Evolutionary conservation across 139 green algal genomes (phyloP).

Genomic region (Chlamydomonas applanata): DNA sequence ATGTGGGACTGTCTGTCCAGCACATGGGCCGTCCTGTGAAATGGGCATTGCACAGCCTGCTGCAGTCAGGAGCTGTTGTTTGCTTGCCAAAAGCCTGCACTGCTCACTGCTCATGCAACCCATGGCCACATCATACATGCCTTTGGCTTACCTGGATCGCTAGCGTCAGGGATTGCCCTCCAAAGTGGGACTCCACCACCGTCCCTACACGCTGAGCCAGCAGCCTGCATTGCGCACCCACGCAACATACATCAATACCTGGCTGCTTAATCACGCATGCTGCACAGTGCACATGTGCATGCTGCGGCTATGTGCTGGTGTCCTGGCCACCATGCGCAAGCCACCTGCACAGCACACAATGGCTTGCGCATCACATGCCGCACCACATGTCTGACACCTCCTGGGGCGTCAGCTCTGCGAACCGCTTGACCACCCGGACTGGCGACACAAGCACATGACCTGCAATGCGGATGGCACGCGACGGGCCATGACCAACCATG

Average conservation of each 20-base stretch:
- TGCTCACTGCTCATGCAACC: too few relatives aligned
- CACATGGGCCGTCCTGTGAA: slow-evolving; percentile 41
- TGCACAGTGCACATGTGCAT: too few relatives aligned
- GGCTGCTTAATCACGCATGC: too few relatives aligned
- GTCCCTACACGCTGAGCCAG: slow-evolving; percentile 63
- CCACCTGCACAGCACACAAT: too few relatives aligned
- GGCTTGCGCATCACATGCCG: too few relatives aligned
- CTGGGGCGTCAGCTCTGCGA: slow-evolving; percentile 70
- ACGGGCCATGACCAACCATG: too few relatives aligned
- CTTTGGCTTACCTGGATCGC: slow-evolving; percentile 86
- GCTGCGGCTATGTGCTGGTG: not conserved
- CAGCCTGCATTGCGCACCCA: too few relatives aligned
- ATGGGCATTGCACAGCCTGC: not conserved
- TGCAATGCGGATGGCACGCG: slow-evolving; percentile 21
- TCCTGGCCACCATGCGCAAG: too few relatives aligned
- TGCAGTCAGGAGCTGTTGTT: too few relatives aligned
- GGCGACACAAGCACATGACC: slow-evolving; percentile 93
- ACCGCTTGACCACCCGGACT: slow-evolving; percentile 68
- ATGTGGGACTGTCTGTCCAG: slow-evolving; percentile 94
- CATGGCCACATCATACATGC: too few relatives aligned
- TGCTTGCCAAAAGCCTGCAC: too few relatives aligned
- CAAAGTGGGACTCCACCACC: slow-evolving; percentile 60
- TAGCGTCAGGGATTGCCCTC: slow-evolving; percentile 72
- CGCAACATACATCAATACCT: too few relatives aligned
- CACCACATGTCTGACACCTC: slow-evolving; percentile 91